Evolutionary conservation across 2,329 filamentous ascomycete genomes (phyloP).

Genomic region (Exophiala phaeomuriformis): DNA sequence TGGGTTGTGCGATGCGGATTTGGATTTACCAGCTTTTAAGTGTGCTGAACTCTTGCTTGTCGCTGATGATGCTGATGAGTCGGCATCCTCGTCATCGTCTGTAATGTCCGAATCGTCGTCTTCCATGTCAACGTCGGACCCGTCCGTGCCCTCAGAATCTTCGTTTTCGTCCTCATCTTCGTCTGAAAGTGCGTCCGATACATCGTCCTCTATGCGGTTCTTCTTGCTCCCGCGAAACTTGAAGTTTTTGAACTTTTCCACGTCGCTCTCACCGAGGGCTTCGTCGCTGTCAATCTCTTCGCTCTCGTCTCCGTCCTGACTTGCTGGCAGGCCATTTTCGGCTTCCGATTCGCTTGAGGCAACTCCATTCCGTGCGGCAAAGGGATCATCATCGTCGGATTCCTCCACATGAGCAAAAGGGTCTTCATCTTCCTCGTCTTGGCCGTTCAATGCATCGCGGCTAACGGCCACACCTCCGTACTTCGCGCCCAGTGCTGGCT

Average conservation of each 20-base stretch:
- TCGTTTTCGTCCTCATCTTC: constrained; percentile 29
- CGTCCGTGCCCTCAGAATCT: constrained; percentile 5
- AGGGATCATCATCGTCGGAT: constrained; percentile 28
- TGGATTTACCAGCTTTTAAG: neutral
- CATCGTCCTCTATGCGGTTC: constrained; percentile 16
- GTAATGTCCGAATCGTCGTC: constrained; percentile 27
- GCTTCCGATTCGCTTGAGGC: constrained; percentile 16
- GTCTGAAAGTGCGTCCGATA: constrained; percentile 28
- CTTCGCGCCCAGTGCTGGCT: constrained; percentile 62
- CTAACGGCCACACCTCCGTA: constrained; percentile 71
- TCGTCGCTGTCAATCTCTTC: constrained; percentile 30
- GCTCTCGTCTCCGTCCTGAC: constrained; percentile 24
- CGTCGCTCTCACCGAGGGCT: constrained; percentile 27
- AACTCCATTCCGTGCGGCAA: constrained; percentile 7
- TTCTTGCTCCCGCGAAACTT: constrained; percentile 25
- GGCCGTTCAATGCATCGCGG: constrained; percentile 49
- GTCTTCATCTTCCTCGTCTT: constrained; percentile 29
- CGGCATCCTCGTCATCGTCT: constrained; percentile 29
- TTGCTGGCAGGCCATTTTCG: constrained; percentile 21
- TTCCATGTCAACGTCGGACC: constrained; percentile 32
- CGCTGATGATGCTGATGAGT: constrained; percentile 26
- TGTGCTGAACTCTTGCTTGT: constrained; percentile 22
- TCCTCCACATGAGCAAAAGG: constrained; percentile 22
- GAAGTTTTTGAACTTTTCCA: constrained; percentile 24
- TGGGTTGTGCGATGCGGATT: constrained; percentile 1